Evolutionary conservation across 495 filamentous ascomycete genomes (phyloP), one percentile per base, ranked within the genome.

Genomic region (Annulohypoxylon bovei): DNA sequence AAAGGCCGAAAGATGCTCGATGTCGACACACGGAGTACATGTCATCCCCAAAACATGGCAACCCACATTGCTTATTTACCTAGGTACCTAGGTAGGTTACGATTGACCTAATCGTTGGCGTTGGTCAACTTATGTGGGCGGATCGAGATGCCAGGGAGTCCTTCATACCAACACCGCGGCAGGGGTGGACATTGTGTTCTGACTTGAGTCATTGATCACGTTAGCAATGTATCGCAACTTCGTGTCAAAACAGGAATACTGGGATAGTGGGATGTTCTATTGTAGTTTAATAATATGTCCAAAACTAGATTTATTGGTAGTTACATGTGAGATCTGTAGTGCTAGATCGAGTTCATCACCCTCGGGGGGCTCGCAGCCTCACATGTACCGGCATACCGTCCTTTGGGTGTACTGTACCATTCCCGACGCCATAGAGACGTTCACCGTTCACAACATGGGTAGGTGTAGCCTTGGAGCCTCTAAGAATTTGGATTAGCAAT

Each of bases 351-450:
- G 35, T 35, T 28, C 30, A 3, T 54, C 16, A 6, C 18, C 14
- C 25, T 59, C 55, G 74, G 42, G 20, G 18, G 18, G 49, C 59
- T 11, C 68, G 55, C 47, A 77, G 16, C 30, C 60, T 74, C 47
- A 72, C 68, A 46, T 70, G 71, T 11, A 72, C 68, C 23, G 75
- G 71, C 73, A 76, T 76, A 1, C 75, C 72, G 27, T 76, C 77
- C 47, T 79, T 77, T 14, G 75, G 75, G n/a, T 80, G 75, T 3
- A 74, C 72, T 5, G 78, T 74, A 44, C 65, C 65, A 6, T 58
- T 39, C 8, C 70, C 70, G 6, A 74, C 53, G 58, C 75, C 40
- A 58, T 81, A 81, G 8, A 76, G 75, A 18, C 78, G 67, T 28
- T 76, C 30, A 9, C 77, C 77, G 25, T 79, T 52, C 5, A 77